Conservation (phyloP, 805 yeast species). For the Lachancea quebecensis region DNA sequence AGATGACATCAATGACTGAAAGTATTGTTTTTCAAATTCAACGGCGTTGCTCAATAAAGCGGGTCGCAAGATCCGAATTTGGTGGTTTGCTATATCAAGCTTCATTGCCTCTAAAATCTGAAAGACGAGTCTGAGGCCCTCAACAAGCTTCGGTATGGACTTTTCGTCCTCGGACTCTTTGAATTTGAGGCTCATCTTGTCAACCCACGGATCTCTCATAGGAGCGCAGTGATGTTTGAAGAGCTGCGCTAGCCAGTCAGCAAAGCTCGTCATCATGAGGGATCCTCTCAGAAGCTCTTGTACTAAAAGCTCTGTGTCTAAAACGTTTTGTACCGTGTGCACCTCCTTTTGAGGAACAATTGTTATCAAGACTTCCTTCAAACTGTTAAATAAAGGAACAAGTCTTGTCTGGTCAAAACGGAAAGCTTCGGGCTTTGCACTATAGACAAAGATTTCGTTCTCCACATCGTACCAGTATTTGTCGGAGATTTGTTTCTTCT, state of each 20-base stretch:
- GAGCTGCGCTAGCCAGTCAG: slow-evolving; percentile 67
- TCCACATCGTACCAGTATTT: slow-evolving; percentile 78
- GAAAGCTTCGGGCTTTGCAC: slow-evolving; percentile 24
- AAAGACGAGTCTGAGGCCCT: slow-evolving; percentile 70
- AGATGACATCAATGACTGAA: slow-evolving; percentile 37
- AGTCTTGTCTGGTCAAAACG: slow-evolving; percentile 38
- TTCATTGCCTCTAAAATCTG: slow-evolving; percentile 90
- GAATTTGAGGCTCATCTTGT: slow-evolving; percentile 63
- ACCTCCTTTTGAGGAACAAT: slow-evolving; percentile 75
- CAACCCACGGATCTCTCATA: slow-evolving; percentile 87
- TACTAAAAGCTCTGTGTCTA: slow-evolving; percentile 68
- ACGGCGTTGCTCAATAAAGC: slow-evolving; percentile 79
- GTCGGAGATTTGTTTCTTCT: slow-evolving; percentile 69
- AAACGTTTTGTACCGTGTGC: slow-evolving; percentile 54
- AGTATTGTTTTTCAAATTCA: slow-evolving; percentile 83
- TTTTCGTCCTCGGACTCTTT: slow-evolving; percentile 37
- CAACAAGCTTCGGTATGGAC: slow-evolving; percentile 50
- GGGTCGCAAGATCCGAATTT: slow-evolving; percentile 78
- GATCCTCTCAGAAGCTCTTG: slow-evolving; percentile 69
- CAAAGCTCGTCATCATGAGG: slow-evolving; percentile 63
- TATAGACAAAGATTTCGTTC: slow-evolving; percentile 50
- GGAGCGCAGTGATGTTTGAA: slow-evolving; percentile 93
- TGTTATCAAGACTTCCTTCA: slow-evolving; percentile 66
- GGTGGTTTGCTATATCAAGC: slow-evolving; percentile 91
- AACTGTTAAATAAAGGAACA: slow-evolving; percentile 68